Conservation (phyloP, 805 yeast species). For the Brettanomyces naardenensis region DNA sequence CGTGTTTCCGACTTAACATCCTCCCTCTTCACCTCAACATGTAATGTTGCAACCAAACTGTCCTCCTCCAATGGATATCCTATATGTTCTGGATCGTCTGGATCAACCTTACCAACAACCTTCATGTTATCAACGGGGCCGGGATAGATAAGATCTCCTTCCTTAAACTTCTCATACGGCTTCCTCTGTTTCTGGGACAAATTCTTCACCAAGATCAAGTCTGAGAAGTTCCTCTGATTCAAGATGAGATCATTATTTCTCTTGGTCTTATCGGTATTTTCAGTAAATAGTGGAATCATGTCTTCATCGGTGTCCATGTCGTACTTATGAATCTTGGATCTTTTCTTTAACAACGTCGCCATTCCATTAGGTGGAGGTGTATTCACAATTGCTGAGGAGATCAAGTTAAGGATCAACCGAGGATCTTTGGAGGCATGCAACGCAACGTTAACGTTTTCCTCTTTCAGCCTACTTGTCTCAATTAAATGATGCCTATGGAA, state of each 20-base stretch:
- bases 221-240: constrained; percentile 69
- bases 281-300: constrained; percentile 60
- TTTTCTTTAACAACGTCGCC: constrained; percentile 62
- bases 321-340: constrained; percentile 64
- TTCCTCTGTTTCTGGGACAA: constrained; percentile 8
- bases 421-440: constrained; percentile 61
- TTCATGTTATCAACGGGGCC: constrained; percentile 14
- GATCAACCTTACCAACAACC: constrained; percentile 7
- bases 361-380: constrained; percentile 89
- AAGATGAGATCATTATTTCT: constrained; percentile 42
- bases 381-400: constrained; percentile 85
- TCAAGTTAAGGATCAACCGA: constrained; percentile 70
- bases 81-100: constrained; percentile 15
- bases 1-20: constrained; percentile 44
- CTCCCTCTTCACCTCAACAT: constrained; percentile 56
- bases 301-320: constrained; percentile 67
- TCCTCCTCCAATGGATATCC: constrained; percentile 49
- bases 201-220: constrained; percentile 47
- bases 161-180: constrained; percentile 11
- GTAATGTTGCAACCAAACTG: constrained; percentile 61
- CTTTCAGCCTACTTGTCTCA: constrained; percentile 25
- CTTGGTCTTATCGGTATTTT: constrained; percentile 45
- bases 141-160: constrained; percentile 30
- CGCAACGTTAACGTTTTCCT: constrained; percentile 32
- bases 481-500: constrained; percentile 35